Percentiles rank a stretch among this genome's conserved stretches.
phyloP scores from a whole-genome alignment of 805 yeast genomes.

The Metschnikowia hibisci region DNA sequence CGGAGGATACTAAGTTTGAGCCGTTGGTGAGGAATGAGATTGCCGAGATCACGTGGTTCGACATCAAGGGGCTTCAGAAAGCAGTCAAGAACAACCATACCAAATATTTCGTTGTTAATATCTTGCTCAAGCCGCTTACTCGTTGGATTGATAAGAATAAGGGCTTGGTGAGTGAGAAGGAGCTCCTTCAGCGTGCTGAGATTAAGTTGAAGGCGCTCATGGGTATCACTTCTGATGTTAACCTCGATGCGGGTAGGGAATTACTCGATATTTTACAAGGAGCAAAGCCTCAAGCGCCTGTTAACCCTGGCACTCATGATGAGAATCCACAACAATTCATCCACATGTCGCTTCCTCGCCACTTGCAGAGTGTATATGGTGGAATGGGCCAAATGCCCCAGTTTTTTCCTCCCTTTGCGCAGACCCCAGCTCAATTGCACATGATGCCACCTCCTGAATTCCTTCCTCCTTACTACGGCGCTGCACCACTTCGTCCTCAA shows the following conservation, averaged over 20 bases:
- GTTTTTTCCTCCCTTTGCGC: conserved; percentile 11
- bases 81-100: conserved; percentile 37
- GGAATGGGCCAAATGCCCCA: conserved; percentile 17
- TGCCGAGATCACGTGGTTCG: conserved; percentile 74
- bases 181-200: conserved; percentile 62
- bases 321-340: conserved; percentile 15
- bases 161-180: conserved; percentile 46
- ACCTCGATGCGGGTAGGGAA: conserved; percentile 72
- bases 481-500: not conserved
- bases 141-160: conserved; percentile 55
- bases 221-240: conserved; percentile 45
- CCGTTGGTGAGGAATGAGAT: conserved; percentile 90
- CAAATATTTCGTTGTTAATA: conserved; percentile 43
- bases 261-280: conserved; percentile 57
- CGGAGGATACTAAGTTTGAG: conserved; percentile 67
- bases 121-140: conserved; percentile 48
- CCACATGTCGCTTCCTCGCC: conserved; percentile 32
- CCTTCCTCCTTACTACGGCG: conserved; percentile 9
- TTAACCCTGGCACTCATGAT: not conserved
- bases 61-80: conserved; percentile 43
- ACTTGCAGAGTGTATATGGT: conserved; percentile 24
- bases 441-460: conserved; percentile 16
- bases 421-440: conserved; percentile 8
- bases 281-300: conserved; percentile 16
- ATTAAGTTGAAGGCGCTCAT: conserved; percentile 58